phyloP scores from a whole-genome alignment of 169 alveolate species.

The Theileria parva region DNA sequence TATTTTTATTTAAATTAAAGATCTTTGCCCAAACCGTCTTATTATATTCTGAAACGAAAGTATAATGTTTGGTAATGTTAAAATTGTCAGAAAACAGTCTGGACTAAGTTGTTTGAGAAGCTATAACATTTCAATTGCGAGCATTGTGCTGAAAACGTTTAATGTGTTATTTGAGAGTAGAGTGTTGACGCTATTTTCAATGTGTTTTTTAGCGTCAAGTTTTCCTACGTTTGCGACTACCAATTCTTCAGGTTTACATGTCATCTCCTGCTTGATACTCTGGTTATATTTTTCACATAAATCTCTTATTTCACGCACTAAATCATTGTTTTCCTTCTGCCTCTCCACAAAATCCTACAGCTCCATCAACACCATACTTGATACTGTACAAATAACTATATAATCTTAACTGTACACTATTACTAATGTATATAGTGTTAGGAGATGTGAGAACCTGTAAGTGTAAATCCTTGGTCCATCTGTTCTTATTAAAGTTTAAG shows the following conservation, averaged over 20 bases:
- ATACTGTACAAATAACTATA: background rate
- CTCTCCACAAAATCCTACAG: constrained; percentile 55
- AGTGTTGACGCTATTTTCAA: constrained; percentile 75
- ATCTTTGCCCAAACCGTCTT: too few relatives aligned
- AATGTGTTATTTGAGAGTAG: constrained; percentile 76
- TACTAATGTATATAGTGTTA: constrained; percentile 20
- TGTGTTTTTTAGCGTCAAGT: constrained; percentile 89
- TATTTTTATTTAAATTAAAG: too few relatives aligned
- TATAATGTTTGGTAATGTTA: background rate
- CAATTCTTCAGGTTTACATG: constrained; percentile 92
- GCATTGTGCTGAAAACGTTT: constrained; percentile 71
- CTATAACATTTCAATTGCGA: constrained; percentile 67
- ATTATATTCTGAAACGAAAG: too few relatives aligned
- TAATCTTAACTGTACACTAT: constrained; percentile 15
- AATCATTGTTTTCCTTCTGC: constrained; percentile 74
- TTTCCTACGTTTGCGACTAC: constrained; percentile 87
- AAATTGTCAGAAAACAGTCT: background rate
- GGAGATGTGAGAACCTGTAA: constrained; percentile 66
- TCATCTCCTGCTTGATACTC: constrained; percentile 92
- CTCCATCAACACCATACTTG: background rate
- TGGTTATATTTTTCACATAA: constrained; percentile 88
- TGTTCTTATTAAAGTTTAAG: constrained; percentile 91
- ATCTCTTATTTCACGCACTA: constrained; percentile 79
- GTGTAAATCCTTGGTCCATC: constrained; percentile 94
- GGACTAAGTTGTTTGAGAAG: background rate